Conservation (phyloP, 192 early-diverging fungal species). For the Coemansia sp. region DNA sequence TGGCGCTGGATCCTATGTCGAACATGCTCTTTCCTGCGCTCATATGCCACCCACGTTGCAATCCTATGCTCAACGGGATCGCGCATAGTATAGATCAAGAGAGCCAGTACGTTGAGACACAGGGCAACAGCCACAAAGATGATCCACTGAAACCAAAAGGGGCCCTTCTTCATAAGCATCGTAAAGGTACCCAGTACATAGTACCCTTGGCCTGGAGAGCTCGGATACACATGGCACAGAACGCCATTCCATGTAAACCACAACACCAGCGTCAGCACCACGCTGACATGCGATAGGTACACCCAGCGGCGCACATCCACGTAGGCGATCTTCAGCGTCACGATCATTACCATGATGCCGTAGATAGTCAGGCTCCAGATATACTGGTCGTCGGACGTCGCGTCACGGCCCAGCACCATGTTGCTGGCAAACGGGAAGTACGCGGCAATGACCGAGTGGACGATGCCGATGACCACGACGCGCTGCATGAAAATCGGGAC, state of each 20-base stretch:
- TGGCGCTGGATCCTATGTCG: not conserved
- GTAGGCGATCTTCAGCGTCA: conserved; percentile 71
- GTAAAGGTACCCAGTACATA: conserved; percentile 60
- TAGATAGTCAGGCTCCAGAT: conserved; percentile 60
- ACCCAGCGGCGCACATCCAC: conserved; percentile 68
- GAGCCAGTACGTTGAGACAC: conserved; percentile 53
- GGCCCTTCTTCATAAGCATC: conserved; percentile 37
- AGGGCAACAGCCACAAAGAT: conserved; percentile 58
- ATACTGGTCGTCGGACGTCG: conserved; percentile 57
- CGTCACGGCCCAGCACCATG: conserved; percentile 26
- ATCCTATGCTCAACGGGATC: conserved; percentile 42
- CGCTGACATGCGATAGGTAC: conserved; percentile 60
- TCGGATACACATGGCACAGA: conserved; percentile 61
- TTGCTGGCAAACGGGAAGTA: conserved; percentile 41
- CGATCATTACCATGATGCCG: conserved; percentile 63
- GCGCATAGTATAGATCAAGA: conserved; percentile 22
- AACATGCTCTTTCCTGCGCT: conserved; percentile 24
- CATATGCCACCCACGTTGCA: conserved; percentile 35
- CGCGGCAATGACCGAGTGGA: conserved; percentile 48
- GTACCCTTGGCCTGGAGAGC: conserved; percentile 51
- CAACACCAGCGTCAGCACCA: conserved; percentile 54
- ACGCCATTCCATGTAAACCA: conserved; percentile 69
- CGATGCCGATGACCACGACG: conserved; percentile 55
- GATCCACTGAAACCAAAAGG: conserved; percentile 63
- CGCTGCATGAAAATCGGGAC: conserved; percentile 47